phyloP scores from a whole-genome alignment of 306 rosid species.

The Mimosa bimucronata region DNA sequence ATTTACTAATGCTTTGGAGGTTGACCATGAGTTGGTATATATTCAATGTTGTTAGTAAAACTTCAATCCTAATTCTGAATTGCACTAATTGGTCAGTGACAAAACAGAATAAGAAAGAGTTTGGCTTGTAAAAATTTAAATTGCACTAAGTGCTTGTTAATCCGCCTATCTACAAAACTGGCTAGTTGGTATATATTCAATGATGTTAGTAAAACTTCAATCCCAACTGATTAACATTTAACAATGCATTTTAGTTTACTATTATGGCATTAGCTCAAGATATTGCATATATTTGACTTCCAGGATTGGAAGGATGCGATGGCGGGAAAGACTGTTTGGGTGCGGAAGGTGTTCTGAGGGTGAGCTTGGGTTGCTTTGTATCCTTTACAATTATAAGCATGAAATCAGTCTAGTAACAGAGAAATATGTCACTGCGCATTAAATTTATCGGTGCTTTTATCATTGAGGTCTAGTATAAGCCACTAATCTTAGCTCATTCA shows the following conservation, averaged over 20 bases:
- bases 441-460: background rate
- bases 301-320: conserved; percentile 79
- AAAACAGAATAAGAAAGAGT: conserved; percentile 17
- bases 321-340: conserved; percentile 77
- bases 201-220: background rate
- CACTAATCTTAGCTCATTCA: background rate
- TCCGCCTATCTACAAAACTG: background rate
- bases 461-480: background rate
- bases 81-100: conserved; percentile 6
- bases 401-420: conserved; percentile 9
- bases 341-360: conserved; percentile 90
- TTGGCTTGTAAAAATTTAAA: background rate
- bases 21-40: conserved; percentile 14
- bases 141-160: background rate
- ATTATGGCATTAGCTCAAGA: conserved; percentile 7
- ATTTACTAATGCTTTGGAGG: conserved; percentile 8
- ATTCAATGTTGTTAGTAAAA: too few species aligned
- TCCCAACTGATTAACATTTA: background rate
- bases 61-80: too few species aligned
- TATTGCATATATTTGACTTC: conserved; percentile 22
- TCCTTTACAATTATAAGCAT: conserved; percentile 52
- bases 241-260: too few species aligned
- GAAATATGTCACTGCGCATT: background rate
- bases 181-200: background rate
- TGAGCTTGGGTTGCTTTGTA: conserved; percentile 98